Percentiles rank a stretch among this genome's conserved stretches.
phyloP scores from a whole-genome alignment of 1,139 yeast species.

The Arxiozyma telluris region DNA sequence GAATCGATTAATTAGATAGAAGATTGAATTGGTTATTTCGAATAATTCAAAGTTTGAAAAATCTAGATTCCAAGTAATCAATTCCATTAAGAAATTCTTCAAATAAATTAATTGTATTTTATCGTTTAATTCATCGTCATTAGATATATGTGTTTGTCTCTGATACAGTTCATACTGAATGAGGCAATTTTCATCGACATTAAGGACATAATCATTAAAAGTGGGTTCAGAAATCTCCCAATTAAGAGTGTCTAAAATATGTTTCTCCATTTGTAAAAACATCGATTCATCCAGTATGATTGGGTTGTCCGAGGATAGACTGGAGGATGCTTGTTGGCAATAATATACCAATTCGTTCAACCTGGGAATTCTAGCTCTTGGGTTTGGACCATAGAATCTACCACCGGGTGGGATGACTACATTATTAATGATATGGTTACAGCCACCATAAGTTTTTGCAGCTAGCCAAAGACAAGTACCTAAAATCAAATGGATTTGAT shows the following conservation, averaged over 20 bases:
- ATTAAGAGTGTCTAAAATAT: conserved; percentile 49
- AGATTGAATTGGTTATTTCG: conserved; percentile 27
- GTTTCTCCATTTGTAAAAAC: conserved; percentile 47
- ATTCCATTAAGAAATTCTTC: conserved; percentile 28
- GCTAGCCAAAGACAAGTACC: conserved; percentile 63
- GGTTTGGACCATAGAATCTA: conserved; percentile 55
- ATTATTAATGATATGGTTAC: conserved; percentile 55
- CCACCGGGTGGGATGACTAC: conserved; percentile 45
- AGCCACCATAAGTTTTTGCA: conserved; percentile 59
- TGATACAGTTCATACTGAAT: conserved; percentile 34
- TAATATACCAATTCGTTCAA: conserved; percentile 49
- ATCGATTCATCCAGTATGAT: conserved; percentile 46
- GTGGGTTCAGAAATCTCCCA: conserved; percentile 56
- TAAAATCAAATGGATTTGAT: conserved; percentile 54
- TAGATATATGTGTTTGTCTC: conserved; percentile 27
- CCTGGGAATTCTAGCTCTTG: conserved; percentile 57
- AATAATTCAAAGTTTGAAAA: conserved; percentile 26
- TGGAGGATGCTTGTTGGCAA: conserved; percentile 35
- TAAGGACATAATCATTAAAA: conserved; percentile 44
- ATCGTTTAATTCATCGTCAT: conserved; percentile 23
- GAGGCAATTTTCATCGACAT: conserved; percentile 34
- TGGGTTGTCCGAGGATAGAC: conserved; percentile 36
- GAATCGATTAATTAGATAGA: conserved; percentile 26
- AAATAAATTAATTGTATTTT: conserved; percentile 28
- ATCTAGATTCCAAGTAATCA: conserved; percentile 28